Evolutionary conservation across 2,329 filamentous ascomycete species (phyloP).

Genomic region (Cladosporium velox): DNA sequence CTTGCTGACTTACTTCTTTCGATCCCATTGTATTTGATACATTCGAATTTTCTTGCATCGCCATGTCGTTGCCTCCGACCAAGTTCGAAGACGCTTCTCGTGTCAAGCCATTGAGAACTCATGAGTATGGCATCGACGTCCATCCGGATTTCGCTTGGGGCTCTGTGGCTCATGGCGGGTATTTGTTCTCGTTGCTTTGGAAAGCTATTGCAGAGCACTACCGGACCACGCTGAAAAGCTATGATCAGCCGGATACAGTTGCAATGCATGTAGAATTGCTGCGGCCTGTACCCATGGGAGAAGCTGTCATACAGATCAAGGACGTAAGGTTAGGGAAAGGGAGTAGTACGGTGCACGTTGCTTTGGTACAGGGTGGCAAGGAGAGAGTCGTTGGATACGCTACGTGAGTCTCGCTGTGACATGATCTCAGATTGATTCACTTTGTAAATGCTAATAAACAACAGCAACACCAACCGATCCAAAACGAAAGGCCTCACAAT

Average conservation of each 20-base stretch:
- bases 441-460: not conserved
- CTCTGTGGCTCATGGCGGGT: slow-evolving; percentile 27
- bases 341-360: slow-evolving; percentile 16
- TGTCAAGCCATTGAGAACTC: slow-evolving; percentile 17
- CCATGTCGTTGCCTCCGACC: slow-evolving; percentile 10
- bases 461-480: slow-evolving; percentile 19
- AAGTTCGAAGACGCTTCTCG: slow-evolving; percentile 24
- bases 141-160: slow-evolving; percentile 25
- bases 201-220: slow-evolving; percentile 23
- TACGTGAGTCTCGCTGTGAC: slow-evolving; percentile 8
- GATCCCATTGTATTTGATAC: not conserved
- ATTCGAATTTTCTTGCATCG: not conserved
- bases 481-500: slow-evolving; percentile 21
- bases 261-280: slow-evolving; percentile 26
- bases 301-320: slow-evolving; percentile 15
- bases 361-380: slow-evolving; percentile 13
- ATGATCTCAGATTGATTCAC: not conserved
- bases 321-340: slow-evolving; percentile 19
- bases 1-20: not conserved
- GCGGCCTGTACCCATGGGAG: slow-evolving; percentile 23
- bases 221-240: slow-evolving; percentile 20
- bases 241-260: slow-evolving; percentile 24
- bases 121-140: slow-evolving; percentile 24
- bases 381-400: slow-evolving; percentile 18
- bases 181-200: slow-evolving; percentile 22